Evolutionary conservation across 805 yeast species (phyloP).

Genomic region (Myxozyma melibiosi): DNA sequence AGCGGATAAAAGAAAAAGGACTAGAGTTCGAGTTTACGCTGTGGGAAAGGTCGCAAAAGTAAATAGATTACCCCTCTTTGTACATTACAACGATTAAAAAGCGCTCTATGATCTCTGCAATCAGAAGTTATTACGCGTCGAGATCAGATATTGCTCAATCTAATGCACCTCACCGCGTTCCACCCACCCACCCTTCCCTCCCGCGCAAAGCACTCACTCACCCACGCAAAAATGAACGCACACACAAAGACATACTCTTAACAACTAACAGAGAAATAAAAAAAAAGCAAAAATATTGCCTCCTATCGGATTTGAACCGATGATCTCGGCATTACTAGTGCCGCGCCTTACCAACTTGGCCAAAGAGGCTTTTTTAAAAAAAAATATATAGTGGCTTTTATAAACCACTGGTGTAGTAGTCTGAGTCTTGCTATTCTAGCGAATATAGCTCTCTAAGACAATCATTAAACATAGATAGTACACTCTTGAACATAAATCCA

Average conservation of each 20-base stretch:
- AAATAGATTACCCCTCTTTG: too few relatives aligned
- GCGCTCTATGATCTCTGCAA: too few relatives aligned
- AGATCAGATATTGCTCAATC: too few relatives aligned
- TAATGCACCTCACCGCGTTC: neutral
- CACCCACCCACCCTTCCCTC: neutral
- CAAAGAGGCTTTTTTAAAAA: constrained; percentile 39
- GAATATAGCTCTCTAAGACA: too few relatives aligned
- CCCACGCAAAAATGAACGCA: neutral
- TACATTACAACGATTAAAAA: too few relatives aligned
- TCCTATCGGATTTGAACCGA: constrained; percentile 46
- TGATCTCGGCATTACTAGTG: constrained; percentile 48
- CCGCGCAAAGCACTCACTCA: too few relatives aligned
- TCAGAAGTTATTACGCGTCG: too few relatives aligned
- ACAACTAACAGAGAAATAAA: constrained; percentile 7
- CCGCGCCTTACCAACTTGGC: constrained; percentile 48
- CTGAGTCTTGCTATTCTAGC: too few relatives aligned
- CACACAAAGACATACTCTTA: neutral
- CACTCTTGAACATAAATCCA: neutral
- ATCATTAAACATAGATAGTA: neutral
- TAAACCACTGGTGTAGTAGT: too few relatives aligned
- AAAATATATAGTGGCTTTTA: neutral
- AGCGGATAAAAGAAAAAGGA: constrained; percentile 46
- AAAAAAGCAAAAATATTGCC: constrained; percentile 37
- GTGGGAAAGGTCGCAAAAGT: constrained; percentile 47
- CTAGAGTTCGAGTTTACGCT: constrained; percentile 62